Percentiles rank a stretch among this genome's conserved stretches.
Conservation (phyloP, 2,329 filamentous ascomycete genomes). For the Monilinia aucupariae region DNA sequence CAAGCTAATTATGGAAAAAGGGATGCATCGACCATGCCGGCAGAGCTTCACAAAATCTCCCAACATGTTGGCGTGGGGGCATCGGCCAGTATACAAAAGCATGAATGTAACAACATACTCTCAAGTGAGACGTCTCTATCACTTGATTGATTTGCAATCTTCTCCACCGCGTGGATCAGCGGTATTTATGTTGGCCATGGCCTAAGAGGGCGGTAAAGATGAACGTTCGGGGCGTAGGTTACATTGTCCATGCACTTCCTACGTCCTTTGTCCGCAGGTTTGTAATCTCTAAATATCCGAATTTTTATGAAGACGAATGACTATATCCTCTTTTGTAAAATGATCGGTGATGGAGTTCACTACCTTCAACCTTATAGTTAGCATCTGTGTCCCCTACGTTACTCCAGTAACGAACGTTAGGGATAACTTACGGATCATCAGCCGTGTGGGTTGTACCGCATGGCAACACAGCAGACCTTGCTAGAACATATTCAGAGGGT, state of each 20-base stretch:
- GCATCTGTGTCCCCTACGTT: neutral
- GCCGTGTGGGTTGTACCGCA: conserved; percentile 3
- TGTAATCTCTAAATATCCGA: neutral
- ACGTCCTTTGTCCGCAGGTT: neutral
- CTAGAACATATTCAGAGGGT: neutral
- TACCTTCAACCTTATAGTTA: neutral
- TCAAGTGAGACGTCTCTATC: neutral
- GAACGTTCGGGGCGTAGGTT: too few relatives aligned
- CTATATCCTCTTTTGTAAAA: neutral
- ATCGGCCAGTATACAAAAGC: neutral
- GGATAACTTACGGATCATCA: neutral
- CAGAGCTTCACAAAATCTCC: neutral
- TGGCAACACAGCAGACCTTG: neutral
- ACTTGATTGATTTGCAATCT: too few relatives aligned
- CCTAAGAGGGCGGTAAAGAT: neutral
- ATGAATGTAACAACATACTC: neutral
- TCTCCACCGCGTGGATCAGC: neutral
- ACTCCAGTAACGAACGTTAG: too few relatives aligned
- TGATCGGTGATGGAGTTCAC: neutral
- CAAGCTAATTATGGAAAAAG: neutral
- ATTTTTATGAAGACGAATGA: neutral
- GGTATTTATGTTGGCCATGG: neutral
- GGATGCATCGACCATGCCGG: neutral
- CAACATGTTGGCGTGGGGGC: neutral
- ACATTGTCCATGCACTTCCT: neutral